These are phyloP conservation scores for Discostella stelligeroides DNA, from an alignment of 108 stramenopile genomes.

Conservation along the genomic window DNA sequence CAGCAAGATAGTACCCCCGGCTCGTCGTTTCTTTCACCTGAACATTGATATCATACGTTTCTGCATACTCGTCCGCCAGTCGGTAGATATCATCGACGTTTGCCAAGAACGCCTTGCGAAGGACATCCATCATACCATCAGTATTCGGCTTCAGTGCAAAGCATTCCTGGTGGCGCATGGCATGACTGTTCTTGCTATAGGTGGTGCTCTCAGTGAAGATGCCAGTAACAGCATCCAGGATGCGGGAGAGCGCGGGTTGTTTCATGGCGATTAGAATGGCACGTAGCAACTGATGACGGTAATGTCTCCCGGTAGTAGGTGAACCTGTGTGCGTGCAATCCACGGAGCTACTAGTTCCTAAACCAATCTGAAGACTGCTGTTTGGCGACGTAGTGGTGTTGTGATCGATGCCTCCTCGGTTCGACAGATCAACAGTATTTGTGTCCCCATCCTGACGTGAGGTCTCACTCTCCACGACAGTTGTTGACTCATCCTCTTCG, in stretches of 20 bases:
- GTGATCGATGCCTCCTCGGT: constrained; percentile 42
- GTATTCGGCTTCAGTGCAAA: constrained; percentile 86
- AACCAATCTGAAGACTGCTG: constrained; percentile 72
- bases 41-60: constrained; percentile 75
- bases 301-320: no score
- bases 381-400: constrained; percentile 37
- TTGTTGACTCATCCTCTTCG: constrained; percentile 44
- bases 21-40: constrained; percentile 70
- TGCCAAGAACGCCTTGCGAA: constrained; percentile 81
- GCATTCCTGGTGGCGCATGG: constrained; percentile 91
- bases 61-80: constrained; percentile 86
- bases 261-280: constrained; percentile 78
- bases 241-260: constrained; percentile 64
- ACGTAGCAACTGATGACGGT: constrained; percentile 69
- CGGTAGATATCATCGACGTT: constrained; percentile 93
- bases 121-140: constrained; percentile 85
- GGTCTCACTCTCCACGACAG: constrained; percentile 38
- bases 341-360: constrained; percentile 51
- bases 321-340: constrained; percentile 2
- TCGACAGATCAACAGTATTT: constrained; percentile 17
- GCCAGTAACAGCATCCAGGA: constrained; percentile 62
- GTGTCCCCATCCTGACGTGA: constrained; percentile 27
- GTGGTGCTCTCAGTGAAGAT: constrained; percentile 82
- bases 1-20: constrained; percentile 81
- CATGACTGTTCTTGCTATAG: constrained; percentile 75